Conservation (phyloP, 345 rosid genomes). For the Alliaria petiolata region DNA sequence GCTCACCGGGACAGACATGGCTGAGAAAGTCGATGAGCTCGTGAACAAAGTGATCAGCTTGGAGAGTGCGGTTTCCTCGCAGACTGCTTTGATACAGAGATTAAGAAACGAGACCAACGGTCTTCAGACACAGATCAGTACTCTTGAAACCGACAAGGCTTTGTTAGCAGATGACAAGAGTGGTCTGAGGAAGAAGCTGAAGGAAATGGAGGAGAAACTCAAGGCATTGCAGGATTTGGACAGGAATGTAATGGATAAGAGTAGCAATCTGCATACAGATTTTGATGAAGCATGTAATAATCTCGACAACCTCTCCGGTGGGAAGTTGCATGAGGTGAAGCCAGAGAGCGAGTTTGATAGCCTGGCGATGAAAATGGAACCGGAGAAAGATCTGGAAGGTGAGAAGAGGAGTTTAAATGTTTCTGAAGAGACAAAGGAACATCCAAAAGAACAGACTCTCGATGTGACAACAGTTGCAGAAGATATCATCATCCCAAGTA, state of each 20-base stretch:
- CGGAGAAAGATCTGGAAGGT: neutral
- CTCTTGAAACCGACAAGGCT: constrained; percentile 59
- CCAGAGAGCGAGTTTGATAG: constrained; percentile 44
- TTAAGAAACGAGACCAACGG: constrained; percentile 64
- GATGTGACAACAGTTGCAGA: constrained; percentile 5
- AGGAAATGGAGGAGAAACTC: constrained; percentile 62
- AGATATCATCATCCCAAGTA: constrained; percentile 10
- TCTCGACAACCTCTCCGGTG: constrained; percentile 38
- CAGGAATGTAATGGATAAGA: constrained; percentile 47
- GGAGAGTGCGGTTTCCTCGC: constrained; percentile 77
- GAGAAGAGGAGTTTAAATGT: constrained; percentile 6
- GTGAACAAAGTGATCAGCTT: constrained; percentile 73
- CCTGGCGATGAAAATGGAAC: constrained; percentile 2
- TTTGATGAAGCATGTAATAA: constrained; percentile 51
- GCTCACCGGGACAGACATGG: constrained; percentile 58
- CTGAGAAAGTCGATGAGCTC: constrained; percentile 89
- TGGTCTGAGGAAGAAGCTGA: constrained; percentile 46
- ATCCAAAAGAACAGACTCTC: constrained; percentile 14
- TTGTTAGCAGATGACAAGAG: constrained; percentile 38
- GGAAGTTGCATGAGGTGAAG: constrained; percentile 37
- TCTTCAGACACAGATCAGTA: constrained; percentile 62
- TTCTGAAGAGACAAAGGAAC: neutral
- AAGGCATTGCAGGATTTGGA: constrained; percentile 49
- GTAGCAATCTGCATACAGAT: constrained; percentile 45
- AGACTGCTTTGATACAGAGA: constrained; percentile 61